Evolutionary conservation across 148 eudicot species (phyloP).

Genomic region (Amaranthus cruentus): DNA sequence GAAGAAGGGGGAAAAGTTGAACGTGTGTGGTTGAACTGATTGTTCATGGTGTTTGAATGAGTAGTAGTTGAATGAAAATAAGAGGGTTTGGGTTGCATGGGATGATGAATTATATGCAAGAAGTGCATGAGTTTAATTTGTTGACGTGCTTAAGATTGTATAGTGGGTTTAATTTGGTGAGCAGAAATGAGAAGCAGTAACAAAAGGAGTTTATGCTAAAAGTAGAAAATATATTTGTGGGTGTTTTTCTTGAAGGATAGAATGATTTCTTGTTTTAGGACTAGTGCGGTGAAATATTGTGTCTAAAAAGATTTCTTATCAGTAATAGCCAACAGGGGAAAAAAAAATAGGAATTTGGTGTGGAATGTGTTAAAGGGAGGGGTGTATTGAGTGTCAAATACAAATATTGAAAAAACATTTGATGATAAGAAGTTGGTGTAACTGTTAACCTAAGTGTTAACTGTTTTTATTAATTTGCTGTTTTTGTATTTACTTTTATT

Average conservation of each 20-base stretch:
- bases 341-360: not conserved
- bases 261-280: not conserved
- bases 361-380: not conserved
- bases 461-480: not conserved
- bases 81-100: conserved; percentile 18
- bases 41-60: conserved; percentile 39
- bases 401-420: conserved; percentile 10
- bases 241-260: conserved; percentile 11
- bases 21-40: conserved; percentile 8
- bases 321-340: not conserved
- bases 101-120: conserved; percentile 47
- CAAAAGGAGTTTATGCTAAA: not conserved
- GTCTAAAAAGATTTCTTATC: no score
- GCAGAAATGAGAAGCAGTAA: conserved; percentile 36
- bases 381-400: conserved; percentile 21
- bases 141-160: conserved; percentile 44
- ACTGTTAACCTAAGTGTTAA: conserved; percentile 16
- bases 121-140: conserved; percentile 23
- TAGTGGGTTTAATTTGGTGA: conserved; percentile 63
- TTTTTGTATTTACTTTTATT: not conserved
- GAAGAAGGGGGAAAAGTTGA: conserved; percentile 15
- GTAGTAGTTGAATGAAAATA: conserved; percentile 13
- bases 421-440: conserved; percentile 14
- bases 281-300: no score
- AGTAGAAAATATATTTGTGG: not conserved